Evolutionary conservation across 1,139 yeast species (phyloP).

Genomic region (Eremothecium sinecaudum): DNA sequence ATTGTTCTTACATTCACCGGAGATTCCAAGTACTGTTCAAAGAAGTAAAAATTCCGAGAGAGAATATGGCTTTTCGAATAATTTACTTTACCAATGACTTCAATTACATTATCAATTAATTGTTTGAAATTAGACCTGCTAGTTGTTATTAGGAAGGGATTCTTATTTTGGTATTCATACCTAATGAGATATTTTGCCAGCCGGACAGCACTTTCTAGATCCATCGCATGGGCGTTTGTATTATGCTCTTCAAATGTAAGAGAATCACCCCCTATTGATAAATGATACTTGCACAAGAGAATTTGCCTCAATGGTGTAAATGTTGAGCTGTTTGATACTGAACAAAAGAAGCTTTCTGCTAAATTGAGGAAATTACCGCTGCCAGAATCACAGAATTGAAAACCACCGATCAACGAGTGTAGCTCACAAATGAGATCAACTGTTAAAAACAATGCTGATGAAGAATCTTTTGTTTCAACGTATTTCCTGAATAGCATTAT

Average conservation of each 20-base stretch:
- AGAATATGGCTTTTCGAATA: constrained; percentile 33
- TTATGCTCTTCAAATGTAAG: constrained; percentile 61
- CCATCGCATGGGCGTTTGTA: constrained; percentile 39
- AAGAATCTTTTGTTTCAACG: constrained; percentile 1
- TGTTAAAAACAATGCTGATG: constrained; percentile 18
- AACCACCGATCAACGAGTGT: constrained; percentile 65
- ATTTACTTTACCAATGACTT: constrained; percentile 63
- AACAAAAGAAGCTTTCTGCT: constrained; percentile 46
- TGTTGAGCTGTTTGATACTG: constrained; percentile 37
- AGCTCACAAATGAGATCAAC: constrained; percentile 40
- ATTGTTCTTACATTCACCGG: constrained; percentile 46
- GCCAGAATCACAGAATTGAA: constrained; percentile 60
- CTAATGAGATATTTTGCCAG: constrained; percentile 56
- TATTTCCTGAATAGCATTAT: constrained; percentile 32
- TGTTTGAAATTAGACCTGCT: constrained; percentile 59
- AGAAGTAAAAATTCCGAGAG: constrained; percentile 34
- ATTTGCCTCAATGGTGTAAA: constrained; percentile 61
- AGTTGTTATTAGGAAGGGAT: constrained; percentile 48
- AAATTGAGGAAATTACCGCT: constrained; percentile 54
- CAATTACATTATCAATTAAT: constrained; percentile 62
- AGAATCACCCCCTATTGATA: constrained; percentile 48
- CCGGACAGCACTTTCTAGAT: constrained; percentile 43
- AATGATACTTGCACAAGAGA: constrained; percentile 68
- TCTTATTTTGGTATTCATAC: constrained; percentile 47
- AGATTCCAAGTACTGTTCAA: constrained; percentile 46